A percentile compares a stretch with the other conserved stretches of the same genome.
Conservation (phyloP, 192 early-diverging fungal species). For the Rhizophlyctis rosea region DNA sequence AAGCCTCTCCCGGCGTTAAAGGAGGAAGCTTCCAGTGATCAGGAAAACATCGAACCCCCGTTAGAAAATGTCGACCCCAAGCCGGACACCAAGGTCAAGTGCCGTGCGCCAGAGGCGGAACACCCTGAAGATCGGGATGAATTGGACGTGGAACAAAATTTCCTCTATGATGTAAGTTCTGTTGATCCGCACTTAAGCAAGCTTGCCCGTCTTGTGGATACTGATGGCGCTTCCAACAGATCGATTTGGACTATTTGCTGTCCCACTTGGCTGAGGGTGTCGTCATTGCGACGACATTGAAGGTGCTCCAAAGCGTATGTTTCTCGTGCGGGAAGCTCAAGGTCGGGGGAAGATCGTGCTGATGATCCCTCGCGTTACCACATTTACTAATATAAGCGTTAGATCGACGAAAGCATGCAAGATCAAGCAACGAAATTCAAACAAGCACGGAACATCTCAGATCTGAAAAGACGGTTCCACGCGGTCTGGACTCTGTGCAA, state of each 20-base stretch:
- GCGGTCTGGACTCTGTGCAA: constrained; percentile 88
- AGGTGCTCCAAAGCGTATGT: constrained; percentile 96
- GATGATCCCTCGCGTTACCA: too few relatives aligned
- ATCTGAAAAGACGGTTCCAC: constrained; percentile 58
- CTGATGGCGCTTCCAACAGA: too few relatives aligned
- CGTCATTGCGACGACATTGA: constrained; percentile 91
- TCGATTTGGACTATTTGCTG: too few relatives aligned
- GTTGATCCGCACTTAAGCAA: too few relatives aligned
- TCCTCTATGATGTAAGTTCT: constrained; percentile 87
- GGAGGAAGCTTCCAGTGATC: neutral
- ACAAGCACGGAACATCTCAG: constrained; percentile 30
- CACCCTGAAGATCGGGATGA: constrained; percentile 52
- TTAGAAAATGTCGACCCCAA: neutral
- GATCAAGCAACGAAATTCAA: constrained; percentile 18
- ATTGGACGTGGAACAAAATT: constrained; percentile 70
- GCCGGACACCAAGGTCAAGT: neutral
- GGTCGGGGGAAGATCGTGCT: too few relatives aligned
- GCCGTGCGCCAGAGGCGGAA: neutral
- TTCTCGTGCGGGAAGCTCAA: constrained; percentile 91
- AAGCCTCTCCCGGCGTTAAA: neutral
- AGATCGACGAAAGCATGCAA: too few relatives aligned
- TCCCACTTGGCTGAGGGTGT: too few relatives aligned
- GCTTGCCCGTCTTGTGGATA: too few relatives aligned
- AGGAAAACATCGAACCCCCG: neutral
- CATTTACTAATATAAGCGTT: too few relatives aligned